A percentile compares a stretch with the other conserved stretches of the same genome.
Evolutionary conservation across 345 rosid genomes (phyloP).

Genomic region (Euphorbia peplus): DNA sequence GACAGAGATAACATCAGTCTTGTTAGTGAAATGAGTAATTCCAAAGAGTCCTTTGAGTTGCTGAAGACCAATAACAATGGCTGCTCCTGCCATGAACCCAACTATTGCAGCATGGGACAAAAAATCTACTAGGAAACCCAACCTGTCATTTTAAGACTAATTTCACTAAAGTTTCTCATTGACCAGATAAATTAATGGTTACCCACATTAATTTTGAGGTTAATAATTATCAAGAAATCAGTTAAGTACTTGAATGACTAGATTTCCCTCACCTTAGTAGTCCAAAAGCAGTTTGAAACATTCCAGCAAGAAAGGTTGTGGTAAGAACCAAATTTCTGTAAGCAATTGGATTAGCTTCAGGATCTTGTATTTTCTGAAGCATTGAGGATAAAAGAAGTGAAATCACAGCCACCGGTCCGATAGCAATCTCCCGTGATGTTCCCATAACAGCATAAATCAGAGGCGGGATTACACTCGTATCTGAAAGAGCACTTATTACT

Average conservation of each 20-base stretch:
- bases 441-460: slow-evolving; percentile 87
- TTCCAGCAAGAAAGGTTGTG: slow-evolving; percentile 77
- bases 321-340: slow-evolving; percentile 71
- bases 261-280: slow-evolving; percentile 44
- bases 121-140: slow-evolving; percentile 89
- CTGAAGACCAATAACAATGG: slow-evolving; percentile 88
- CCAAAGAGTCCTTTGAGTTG: slow-evolving; percentile 86
- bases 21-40: slow-evolving; percentile 63
- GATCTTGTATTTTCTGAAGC: slow-evolving; percentile 61
- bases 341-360: slow-evolving; percentile 50
- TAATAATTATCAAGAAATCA: no score
- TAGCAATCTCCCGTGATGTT: slow-evolving; percentile 85
- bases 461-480: slow-evolving; percentile 86
- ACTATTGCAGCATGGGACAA: slow-evolving; percentile 85
- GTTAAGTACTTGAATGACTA: no score
- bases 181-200: no score
- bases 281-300: slow-evolving; percentile 77
- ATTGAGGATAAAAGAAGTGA: slow-evolving; percentile 80
- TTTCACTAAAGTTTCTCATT: no score
- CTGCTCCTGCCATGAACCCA: slow-evolving; percentile 95
- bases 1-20: slow-evolving; percentile 78
- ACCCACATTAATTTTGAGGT: neutral
- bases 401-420: slow-evolving; percentile 93
- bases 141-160: no score
- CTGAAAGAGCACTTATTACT: slow-evolving; percentile 26